phyloP scores from a whole-genome alignment of 805 yeast species.

The Pichia phayaonensis region DNA sequence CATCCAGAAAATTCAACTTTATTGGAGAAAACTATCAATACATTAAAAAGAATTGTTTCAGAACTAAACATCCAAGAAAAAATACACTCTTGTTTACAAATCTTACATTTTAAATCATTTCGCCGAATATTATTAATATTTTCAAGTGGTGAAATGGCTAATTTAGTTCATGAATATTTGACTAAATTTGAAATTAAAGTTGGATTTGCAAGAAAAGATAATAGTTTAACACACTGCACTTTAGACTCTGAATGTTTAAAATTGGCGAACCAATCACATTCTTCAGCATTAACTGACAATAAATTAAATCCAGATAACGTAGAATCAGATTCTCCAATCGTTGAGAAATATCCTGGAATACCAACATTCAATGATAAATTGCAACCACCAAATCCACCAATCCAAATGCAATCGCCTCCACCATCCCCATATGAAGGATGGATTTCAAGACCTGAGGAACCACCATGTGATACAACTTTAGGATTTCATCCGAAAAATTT shows the following conservation, averaged over 20 bases:
- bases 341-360: conserved; percentile 7
- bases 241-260: not conserved
- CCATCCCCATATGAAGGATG: conserved; percentile 30
- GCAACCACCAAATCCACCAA: conserved; percentile 22
- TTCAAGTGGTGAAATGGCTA: conserved; percentile 12
- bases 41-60: conserved; percentile 7
- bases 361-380: conserved; percentile 5
- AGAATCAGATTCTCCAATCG: not conserved
- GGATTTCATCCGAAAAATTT: conserved; percentile 24
- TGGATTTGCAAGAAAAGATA: conserved; percentile 18
- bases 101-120: conserved; percentile 19
- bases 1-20: conserved; percentile 14
- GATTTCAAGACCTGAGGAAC: conserved; percentile 25
- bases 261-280: not conserved
- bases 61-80: not conserved
- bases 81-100: conserved; percentile 5
- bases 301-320: not conserved
- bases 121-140: conserved; percentile 24
- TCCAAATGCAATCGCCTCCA: conserved; percentile 30
- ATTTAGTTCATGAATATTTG: conserved; percentile 12
- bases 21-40: conserved; percentile 13
- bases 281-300: not conserved
- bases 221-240: conserved; percentile 2
- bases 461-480: conserved; percentile 25
- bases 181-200: conserved; percentile 16